Evolutionary conservation across 1,139 yeast genomes (phyloP), one percentile per base, ranked within the genome.

Genomic region (Kodamaea derodonti): DNA sequence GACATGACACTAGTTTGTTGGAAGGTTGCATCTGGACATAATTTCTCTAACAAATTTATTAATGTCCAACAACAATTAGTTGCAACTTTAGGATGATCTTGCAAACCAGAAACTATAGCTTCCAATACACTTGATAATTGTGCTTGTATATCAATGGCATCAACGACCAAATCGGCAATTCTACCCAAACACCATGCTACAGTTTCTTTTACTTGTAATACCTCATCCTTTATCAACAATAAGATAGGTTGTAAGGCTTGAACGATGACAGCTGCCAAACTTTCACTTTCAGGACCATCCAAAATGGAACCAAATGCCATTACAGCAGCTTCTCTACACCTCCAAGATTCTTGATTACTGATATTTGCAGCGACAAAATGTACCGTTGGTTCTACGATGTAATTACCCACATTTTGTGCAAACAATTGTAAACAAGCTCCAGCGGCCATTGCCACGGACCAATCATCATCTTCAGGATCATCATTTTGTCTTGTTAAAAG

Each of bases 381-480:
- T 43, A 92, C 66, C 4, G 95, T 86, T 31, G 95, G 92, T 42
- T 80, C 84, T 29, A 90, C 88, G 33, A 92, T 88, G 47, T 80
- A 80, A 54, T 84, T 80, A 12, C 92, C 94, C 33, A 95, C 84
- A 52, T 84, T 79, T 58, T 85, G 95, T 4, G 98, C 96, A 63
- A 86, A 90, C 43, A 92, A 70, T 64, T 87, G 96, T 53, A 92
- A 69, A 63, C 97, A 94, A 11, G 97, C 92, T 51, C 96, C 98
- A 2, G 98, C 96, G 34, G 98, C 97, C 98, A 92, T 92, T 7
- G 97, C 81, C 30, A 88, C 95, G 37, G 90, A 84, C 98, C 98
- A 92, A 51, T 87, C 95, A 54, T 92, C 98, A 56, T 88, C 97
- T 54, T 82, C 92, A 24, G 85, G 80, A 49, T 85, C 95, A 39